Conservation (phyloP, 495 filamentous ascomycete species). For the Astrothelium subdiscretum region DNA sequence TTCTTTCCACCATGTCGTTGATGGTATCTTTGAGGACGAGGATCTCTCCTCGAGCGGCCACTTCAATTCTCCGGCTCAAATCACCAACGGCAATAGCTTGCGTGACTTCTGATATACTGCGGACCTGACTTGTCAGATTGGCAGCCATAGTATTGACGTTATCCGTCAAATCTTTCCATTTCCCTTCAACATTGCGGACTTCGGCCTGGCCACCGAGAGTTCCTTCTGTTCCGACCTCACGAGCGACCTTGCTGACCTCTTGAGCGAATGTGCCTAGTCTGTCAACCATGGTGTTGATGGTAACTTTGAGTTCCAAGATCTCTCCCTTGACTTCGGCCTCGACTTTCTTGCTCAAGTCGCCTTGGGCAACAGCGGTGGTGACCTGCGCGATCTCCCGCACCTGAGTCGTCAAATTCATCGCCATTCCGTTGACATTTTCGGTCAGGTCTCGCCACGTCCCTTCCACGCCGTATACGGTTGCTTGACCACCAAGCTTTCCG, state of each 20-base stretch:
- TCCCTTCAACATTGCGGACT: conserved; percentile 95
- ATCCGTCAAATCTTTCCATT: conserved; percentile 97
- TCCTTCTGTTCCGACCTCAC: conserved; percentile 96
- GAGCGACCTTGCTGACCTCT: conserved; percentile 96
- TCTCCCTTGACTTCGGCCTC: conserved; percentile 92
- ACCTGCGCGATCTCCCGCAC: conserved; percentile 98
- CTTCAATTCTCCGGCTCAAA: conserved; percentile 91
- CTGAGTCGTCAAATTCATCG: conserved; percentile 95
- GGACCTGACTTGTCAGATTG: conserved; percentile 89
- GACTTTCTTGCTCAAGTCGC: conserved; percentile 92
- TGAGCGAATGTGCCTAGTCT: conserved; percentile 92
- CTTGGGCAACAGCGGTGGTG: conserved; percentile 89
- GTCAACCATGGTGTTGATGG: conserved; percentile 99
- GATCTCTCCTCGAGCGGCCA: conserved; percentile 92
- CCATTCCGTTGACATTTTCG: conserved; percentile 98
- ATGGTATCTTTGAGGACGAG: conserved; percentile 91
- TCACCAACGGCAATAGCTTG: conserved; percentile 92
- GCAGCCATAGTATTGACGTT: conserved; percentile 94
- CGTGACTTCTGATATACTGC: conserved; percentile 92
- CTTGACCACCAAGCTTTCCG: conserved; percentile 88
- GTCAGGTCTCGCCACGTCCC: conserved; percentile 96
- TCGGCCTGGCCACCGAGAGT: conserved; percentile 91
- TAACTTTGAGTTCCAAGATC: conserved; percentile 89
- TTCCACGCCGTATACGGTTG: conserved; percentile 93
- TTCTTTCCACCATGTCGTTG: conserved; percentile 96